Evolutionary conservation across 2,329 filamentous ascomycete genomes (phyloP).

Genomic region (Shiraia sp.): DNA sequence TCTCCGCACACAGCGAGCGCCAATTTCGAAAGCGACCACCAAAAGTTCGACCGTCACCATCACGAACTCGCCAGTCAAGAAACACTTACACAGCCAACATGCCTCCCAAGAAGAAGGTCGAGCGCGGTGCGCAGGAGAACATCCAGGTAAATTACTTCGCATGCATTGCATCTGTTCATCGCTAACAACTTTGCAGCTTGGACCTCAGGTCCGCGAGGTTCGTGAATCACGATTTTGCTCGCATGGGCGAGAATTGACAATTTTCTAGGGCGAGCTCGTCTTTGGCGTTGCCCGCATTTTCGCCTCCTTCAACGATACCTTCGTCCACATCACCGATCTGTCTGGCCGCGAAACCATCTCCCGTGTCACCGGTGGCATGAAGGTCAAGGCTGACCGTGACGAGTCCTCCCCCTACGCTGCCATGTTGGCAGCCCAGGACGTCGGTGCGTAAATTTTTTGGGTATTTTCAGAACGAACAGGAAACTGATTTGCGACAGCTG

Average conservation of each 20-base stretch:
- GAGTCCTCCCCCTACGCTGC: slow-evolving; percentile 99
- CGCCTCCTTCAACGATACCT: slow-evolving; percentile 70
- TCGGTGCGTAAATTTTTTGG: slow-evolving; percentile 32
- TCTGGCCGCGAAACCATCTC: slow-evolving; percentile 98
- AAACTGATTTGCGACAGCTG: slow-evolving; percentile 60
- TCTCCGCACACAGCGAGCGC: slow-evolving; percentile 11
- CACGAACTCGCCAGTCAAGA: slow-evolving; percentile 34
- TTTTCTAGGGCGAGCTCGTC: slow-evolving; percentile 79
- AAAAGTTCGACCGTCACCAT: slow-evolving; percentile 26
- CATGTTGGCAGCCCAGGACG: slow-evolving; percentile 99
- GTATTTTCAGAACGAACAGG: background rate
- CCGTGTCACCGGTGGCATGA: slow-evolving; percentile 99
- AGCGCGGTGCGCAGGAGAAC: slow-evolving; percentile 86
- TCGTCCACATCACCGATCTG: slow-evolving; percentile 99
- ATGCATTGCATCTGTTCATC: background rate
- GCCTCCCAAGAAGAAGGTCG: slow-evolving; percentile 86
- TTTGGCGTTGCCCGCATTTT: slow-evolving; percentile 98
- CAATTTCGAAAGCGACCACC: slow-evolving; percentile 13
- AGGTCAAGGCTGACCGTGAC: slow-evolving; percentile 95
- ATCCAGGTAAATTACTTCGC: slow-evolving; percentile 54
- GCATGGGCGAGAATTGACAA: slow-evolving; percentile 23
- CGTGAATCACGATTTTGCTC: slow-evolving; percentile 12
- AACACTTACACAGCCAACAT: slow-evolving; percentile 56
- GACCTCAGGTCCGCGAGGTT: slow-evolving; percentile 93
- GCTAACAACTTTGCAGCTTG: slow-evolving; percentile 66